A percentile compares a stretch with the other conserved stretches of the same genome.
Conservation (phyloP, 495 filamentous ascomycete genomes). For the Podospora tetraspora region DNA sequence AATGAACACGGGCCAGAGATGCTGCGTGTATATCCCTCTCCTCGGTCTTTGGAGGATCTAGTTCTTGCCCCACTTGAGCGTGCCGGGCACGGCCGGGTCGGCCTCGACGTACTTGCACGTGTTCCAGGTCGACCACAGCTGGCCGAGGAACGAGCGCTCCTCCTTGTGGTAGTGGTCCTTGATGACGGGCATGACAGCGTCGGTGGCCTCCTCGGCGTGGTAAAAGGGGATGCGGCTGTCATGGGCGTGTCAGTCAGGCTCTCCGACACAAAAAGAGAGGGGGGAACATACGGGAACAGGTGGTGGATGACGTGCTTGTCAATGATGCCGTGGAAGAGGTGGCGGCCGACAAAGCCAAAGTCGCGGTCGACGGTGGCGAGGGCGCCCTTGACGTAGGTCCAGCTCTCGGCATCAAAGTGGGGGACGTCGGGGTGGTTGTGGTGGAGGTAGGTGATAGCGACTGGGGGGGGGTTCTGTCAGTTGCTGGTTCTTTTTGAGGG, state of each 20-base stretch:
- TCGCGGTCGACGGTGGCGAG: slow-evolving; percentile 84
- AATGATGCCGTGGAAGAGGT: slow-evolving; percentile 83
- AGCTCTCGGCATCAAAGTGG: slow-evolving; percentile 68
- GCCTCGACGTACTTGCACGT: slow-evolving; percentile 34
- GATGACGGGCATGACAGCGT: slow-evolving; percentile 75
- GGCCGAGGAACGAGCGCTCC: slow-evolving; percentile 31
- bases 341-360: slow-evolving; percentile 78
- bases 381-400: slow-evolving; percentile 83
- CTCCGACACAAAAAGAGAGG: not conserved
- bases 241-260: not conserved
- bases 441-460: slow-evolving; percentile 83
- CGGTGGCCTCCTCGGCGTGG: slow-evolving; percentile 78
- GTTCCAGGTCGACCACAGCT: slow-evolving; percentile 31
- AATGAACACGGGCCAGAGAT: not conserved
- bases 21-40: not conserved
- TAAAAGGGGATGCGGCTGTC: slow-evolving; percentile 77
- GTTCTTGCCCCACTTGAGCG: slow-evolving; percentile 29
- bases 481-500: not conserved
- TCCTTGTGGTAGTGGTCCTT: slow-evolving; percentile 71
- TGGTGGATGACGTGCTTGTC: slow-evolving; percentile 92
- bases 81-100: slow-evolving; percentile 29
- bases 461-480: slow-evolving; percentile 41
- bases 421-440: slow-evolving; percentile 80
- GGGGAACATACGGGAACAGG: slow-evolving; percentile 49
- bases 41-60: not conserved